These are phyloP conservation scores for Penicillium sp. DNA, from an alignment of 2,329 filamentous ascomycete species.

Conservation along the genomic window DNA sequence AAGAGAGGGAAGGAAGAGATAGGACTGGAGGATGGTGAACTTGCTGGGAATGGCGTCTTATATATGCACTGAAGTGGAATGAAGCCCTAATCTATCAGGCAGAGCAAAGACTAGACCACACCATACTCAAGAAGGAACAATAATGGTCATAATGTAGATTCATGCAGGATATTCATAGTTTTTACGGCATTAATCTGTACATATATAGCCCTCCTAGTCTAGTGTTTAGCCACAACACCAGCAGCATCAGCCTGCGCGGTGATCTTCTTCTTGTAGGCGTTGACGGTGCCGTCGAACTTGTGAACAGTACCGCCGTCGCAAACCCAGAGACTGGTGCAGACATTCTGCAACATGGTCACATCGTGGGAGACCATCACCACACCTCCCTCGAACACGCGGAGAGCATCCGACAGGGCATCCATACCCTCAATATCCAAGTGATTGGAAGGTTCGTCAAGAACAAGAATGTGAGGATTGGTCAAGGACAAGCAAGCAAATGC, in stretches of 20 bases:
- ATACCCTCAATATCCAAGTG: conserved; percentile 99
- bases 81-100: background rate
- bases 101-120: background rate
- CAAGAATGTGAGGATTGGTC: conserved; percentile 92
- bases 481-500: conserved; percentile 95
- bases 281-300: conserved; percentile 93
- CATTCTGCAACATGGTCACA: conserved; percentile 95
- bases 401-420: conserved; percentile 84
- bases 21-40: background rate
- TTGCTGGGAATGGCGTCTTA: background rate
- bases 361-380: conserved; percentile 99
- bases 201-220: conserved; percentile 7
- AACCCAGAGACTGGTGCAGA: conserved; percentile 93
- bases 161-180: conserved; percentile 3
- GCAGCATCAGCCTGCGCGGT: conserved; percentile 80
- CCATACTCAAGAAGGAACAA: background rate
- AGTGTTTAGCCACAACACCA: conserved; percentile 63
- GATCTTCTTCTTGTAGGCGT: conserved; percentile 97
- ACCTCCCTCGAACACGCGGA: conserved; percentile 85
- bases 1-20: background rate
- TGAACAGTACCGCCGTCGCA: conserved; percentile 92
- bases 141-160: background rate
- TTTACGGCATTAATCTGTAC: conserved; percentile 4
- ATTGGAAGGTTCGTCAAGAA: conserved; percentile 97
- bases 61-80: background rate